These are phyloP conservation scores for Sequoiadendron giganteum DNA, from an alignment of 75 land plant species.

Conservation along the genomic window DNA sequence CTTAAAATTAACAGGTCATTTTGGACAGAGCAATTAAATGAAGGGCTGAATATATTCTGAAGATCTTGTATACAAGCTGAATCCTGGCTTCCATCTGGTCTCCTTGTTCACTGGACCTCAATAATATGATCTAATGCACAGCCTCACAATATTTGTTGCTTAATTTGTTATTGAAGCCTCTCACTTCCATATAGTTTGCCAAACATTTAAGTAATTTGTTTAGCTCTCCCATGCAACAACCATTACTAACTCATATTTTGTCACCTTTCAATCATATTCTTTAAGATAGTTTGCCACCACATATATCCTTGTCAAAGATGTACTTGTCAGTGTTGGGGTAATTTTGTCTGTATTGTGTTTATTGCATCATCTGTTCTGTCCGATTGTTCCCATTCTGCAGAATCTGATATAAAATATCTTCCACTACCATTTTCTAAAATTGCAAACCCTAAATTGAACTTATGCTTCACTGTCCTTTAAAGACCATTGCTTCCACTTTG, in stretches of 20 bases:
- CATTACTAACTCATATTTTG: not conserved
- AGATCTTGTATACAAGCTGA: not conserved
- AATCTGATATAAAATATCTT: not conserved
- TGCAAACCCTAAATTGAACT: not conserved
- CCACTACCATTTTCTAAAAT: not conserved
- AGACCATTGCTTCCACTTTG: not conserved
- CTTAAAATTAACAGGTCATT: not conserved
- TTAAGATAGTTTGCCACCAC: not conserved
- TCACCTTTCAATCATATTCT: not conserved
- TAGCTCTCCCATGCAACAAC: not conserved
- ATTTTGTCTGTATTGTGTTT: not conserved
- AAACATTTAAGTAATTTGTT: not conserved
- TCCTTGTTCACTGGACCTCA: not conserved
- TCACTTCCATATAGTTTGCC: not conserved
- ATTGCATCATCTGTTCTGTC: not conserved
- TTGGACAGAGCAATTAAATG: not conserved
- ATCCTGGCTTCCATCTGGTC: not conserved
- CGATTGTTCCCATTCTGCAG: not conserved
- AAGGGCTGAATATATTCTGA: not conserved
- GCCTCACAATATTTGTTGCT: too few relatives aligned
- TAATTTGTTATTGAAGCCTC: too few relatives aligned
- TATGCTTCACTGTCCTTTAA: not conserved
- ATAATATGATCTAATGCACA: not conserved
- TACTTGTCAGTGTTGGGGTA: not conserved
- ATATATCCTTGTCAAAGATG: not conserved